Evolutionary conservation across 2,329 filamentous ascomycete species (phyloP).

Genomic region (Trichoderma guizhouense): DNA sequence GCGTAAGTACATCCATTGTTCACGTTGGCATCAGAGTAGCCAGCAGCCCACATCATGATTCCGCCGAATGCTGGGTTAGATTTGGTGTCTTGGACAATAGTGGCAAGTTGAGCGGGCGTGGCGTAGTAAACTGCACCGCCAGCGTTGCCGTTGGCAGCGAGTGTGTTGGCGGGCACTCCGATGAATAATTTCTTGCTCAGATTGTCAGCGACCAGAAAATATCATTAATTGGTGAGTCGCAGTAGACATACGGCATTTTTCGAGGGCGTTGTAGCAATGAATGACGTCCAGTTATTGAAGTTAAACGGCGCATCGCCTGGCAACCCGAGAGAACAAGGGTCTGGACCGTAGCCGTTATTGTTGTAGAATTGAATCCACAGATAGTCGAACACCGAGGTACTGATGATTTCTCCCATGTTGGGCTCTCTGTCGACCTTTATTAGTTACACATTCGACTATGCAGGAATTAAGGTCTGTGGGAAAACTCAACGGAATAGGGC

Average conservation of each 20-base stretch:
- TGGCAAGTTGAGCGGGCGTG: background rate
- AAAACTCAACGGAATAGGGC: background rate
- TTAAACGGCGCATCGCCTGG: conserved; percentile 31
- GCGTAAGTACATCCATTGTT: background rate
- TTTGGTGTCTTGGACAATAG: background rate
- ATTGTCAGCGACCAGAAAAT: background rate
- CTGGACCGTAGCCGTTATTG: conserved; percentile 31
- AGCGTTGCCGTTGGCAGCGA: background rate
- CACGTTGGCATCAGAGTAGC: background rate
- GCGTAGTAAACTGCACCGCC: background rate
- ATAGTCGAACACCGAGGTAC: background rate
- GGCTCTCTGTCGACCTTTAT: background rate
- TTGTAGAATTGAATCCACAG: conserved; percentile 49
- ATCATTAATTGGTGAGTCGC: background rate
- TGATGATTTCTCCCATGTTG: background rate
- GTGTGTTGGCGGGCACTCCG: background rate
- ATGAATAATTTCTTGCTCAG: background rate
- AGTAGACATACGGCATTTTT: background rate
- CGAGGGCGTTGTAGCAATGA: conserved; percentile 25
- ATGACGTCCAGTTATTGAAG: conserved; percentile 32
- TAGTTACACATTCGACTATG: background rate
- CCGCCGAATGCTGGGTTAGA: background rate
- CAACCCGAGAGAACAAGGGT: conserved; percentile 10
- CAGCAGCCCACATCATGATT: background rate
- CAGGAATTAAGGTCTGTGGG: background rate